A percentile compares a stretch with the other conserved stretches of the same genome.
Conservation (phyloP, 768 basidiomycete genomes). For the Xanthoconium stramineum region DNA sequence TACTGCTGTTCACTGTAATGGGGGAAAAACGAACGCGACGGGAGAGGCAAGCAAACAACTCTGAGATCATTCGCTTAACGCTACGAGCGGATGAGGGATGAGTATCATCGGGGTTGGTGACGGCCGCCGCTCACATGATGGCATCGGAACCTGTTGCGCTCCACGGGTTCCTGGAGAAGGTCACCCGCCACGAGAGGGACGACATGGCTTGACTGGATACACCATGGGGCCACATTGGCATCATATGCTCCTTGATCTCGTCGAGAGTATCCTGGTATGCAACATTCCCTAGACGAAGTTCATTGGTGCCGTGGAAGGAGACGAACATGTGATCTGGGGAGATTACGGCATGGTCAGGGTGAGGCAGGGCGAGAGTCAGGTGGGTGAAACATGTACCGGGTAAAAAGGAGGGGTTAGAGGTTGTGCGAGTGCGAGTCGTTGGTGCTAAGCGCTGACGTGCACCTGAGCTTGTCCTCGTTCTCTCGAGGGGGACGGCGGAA, state of each 20-base stretch:
- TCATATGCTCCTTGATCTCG: constrained; percentile 54
- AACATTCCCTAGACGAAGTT: constrained; percentile 48
- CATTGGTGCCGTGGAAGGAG: constrained; percentile 62
- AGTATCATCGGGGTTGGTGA: constrained; percentile 2
- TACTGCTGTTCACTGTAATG: constrained; percentile 1
- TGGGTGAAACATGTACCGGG: constrained; percentile 23
- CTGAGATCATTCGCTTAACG: constrained; percentile 57
- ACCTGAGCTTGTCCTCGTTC: constrained; percentile 44
- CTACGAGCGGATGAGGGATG: constrained; percentile 39
- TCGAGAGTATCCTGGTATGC: constrained; percentile 53
- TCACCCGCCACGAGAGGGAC: constrained; percentile 53
- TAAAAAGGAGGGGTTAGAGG: constrained; percentile 33
- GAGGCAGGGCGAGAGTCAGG: constrained; percentile 24
- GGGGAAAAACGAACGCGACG: constrained; percentile 43
- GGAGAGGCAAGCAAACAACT: constrained; percentile 59
- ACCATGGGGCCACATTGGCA: constrained; percentile 69
- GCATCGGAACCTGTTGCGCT: constrained; percentile 51
- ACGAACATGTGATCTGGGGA: constrained; percentile 68
- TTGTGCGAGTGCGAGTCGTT: constrained; percentile 34
- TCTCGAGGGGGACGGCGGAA: constrained; percentile 27
- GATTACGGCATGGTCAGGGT: constrained; percentile 21
- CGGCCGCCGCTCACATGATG: constrained; percentile 41
- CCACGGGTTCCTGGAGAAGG: constrained; percentile 69
- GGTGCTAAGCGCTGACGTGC: constrained; percentile 30
- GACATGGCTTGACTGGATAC: constrained; percentile 41